Evolutionary conservation across 208 protist genomes (phyloP).

Genomic region (Leishmania braziliensis): DNA sequence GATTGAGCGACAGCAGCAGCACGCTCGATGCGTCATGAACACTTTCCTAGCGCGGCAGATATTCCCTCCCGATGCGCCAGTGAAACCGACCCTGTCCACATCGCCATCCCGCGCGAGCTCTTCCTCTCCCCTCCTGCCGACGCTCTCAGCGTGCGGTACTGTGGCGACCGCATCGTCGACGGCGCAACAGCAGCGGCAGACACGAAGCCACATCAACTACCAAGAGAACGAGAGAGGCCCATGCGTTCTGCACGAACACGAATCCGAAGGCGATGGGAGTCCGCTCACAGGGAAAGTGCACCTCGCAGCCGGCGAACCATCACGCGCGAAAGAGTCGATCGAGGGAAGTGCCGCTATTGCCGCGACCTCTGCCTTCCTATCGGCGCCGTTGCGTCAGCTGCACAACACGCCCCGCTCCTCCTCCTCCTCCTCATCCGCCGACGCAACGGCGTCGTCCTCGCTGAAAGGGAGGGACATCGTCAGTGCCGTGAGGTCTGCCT

Average conservation of each 20-base stretch:
- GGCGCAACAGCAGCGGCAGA: not conserved
- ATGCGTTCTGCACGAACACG: too few relatives aligned
- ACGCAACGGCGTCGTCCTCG: conserved; percentile 6
- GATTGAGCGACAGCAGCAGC: not conserved
- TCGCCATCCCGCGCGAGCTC: conserved; percentile 6
- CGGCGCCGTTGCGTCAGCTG: not conserved
- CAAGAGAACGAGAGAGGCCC: not conserved
- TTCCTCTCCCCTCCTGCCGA: conserved; percentile 15
- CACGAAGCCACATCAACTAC: not conserved
- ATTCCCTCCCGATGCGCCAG: not conserved
- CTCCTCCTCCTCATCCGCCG: conserved; percentile 9
- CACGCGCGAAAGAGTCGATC: not conserved
- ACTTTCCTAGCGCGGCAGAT: conserved; percentile 28
- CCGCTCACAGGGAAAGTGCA: not conserved
- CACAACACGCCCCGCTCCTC: not conserved
- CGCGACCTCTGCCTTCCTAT: not conserved
- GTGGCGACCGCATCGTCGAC: not conserved
- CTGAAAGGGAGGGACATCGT: conserved; percentile 1
- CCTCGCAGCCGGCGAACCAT: not conserved
- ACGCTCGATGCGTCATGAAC: conserved; percentile 25
- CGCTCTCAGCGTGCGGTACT: conserved; percentile 11
- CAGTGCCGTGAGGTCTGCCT: not conserved
- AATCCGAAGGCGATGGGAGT: not conserved
- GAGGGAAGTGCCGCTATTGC: not conserved
- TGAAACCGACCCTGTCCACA: not conserved